Conservation (phyloP, 2,329 filamentous ascomycete species). For the Lecanicillium sp. region DNA sequence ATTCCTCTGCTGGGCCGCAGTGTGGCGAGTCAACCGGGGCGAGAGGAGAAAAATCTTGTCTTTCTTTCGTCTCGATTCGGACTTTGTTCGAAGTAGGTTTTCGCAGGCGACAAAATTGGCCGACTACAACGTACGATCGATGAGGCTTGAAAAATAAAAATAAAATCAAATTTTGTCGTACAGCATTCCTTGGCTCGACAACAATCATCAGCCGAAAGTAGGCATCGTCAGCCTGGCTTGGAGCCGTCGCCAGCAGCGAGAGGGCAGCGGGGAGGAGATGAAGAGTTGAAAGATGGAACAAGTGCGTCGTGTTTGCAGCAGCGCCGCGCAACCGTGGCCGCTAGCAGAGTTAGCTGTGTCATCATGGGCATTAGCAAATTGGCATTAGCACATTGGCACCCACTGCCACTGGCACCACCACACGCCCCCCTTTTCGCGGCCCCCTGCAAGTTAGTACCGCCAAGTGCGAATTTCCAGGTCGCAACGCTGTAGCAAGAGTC, state of each 20-base stretch:
- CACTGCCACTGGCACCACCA: background rate
- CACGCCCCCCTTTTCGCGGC: constrained; percentile 3
- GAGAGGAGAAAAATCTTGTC: too few species aligned
- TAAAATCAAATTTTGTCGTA: too few species aligned
- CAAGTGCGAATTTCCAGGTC: background rate
- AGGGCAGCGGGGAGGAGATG: background rate
- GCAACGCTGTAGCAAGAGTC: constrained; percentile 1
- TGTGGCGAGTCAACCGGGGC: background rate
- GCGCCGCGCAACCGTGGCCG: background rate
- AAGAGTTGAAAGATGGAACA: background rate
- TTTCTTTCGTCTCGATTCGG: background rate
- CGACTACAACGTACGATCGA: too few species aligned
- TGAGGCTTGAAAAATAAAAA: too few species aligned
- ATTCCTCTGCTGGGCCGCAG: too few species aligned
- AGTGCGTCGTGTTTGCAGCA: background rate
- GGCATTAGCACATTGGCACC: constrained; percentile 2
- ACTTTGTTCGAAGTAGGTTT: background rate
- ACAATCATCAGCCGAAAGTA: too few species aligned
- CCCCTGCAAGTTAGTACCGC: constrained; percentile 9
- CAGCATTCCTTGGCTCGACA: too few species aligned
- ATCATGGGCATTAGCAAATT: constrained; percentile 7
- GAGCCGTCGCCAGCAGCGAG: background rate
- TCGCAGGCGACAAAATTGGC: too few species aligned
- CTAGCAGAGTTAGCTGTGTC: constrained; percentile 6
- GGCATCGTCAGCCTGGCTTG: too few species aligned